phyloP scores from a whole-genome alignment of 257 asterid genomes.

The Lycium barbarum region DNA sequence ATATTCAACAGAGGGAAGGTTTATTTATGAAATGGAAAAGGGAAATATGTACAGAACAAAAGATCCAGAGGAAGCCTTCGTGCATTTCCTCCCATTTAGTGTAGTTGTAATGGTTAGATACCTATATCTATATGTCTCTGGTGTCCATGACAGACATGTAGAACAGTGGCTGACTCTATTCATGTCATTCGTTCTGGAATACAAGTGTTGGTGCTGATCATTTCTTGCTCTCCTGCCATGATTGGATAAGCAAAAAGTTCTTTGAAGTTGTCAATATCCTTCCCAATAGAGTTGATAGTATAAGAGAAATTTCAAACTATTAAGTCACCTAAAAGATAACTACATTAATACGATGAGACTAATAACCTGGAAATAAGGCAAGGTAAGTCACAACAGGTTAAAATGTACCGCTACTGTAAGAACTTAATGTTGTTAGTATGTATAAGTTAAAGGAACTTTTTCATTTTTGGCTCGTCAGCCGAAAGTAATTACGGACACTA shows the following conservation, averaged over 20 bases:
- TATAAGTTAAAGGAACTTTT: neutral
- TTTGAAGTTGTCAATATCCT: neutral
- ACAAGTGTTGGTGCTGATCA: slow-evolving; percentile 77
- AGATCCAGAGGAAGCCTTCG: slow-evolving; percentile 74
- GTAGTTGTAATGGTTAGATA: slow-evolving; percentile 72
- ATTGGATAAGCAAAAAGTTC: slow-evolving; percentile 61
- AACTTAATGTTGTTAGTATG: neutral
- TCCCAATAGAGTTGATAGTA: neutral
- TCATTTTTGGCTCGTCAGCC: too few species aligned
- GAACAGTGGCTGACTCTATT: slow-evolving; percentile 68
- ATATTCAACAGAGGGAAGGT: slow-evolving; percentile 86
- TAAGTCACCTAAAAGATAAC: neutral
- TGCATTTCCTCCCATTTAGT: slow-evolving; percentile 80
- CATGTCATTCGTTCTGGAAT: slow-evolving; percentile 72
- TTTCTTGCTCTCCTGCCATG: slow-evolving; percentile 90
- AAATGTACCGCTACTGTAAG: neutral
- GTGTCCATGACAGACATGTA: slow-evolving; percentile 39
- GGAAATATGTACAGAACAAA: slow-evolving; percentile 57
- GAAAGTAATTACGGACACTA: too few species aligned
- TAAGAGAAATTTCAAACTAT: neutral
- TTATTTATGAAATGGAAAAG: slow-evolving; percentile 73
- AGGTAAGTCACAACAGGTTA: too few species aligned
- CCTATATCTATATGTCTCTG: slow-evolving; percentile 58
- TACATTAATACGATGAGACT: neutral
- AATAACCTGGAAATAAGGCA: neutral